Base-by-base conservation (phyloP, 164 flowering plant genomes). In the Berberis thunbergii region DNA sequence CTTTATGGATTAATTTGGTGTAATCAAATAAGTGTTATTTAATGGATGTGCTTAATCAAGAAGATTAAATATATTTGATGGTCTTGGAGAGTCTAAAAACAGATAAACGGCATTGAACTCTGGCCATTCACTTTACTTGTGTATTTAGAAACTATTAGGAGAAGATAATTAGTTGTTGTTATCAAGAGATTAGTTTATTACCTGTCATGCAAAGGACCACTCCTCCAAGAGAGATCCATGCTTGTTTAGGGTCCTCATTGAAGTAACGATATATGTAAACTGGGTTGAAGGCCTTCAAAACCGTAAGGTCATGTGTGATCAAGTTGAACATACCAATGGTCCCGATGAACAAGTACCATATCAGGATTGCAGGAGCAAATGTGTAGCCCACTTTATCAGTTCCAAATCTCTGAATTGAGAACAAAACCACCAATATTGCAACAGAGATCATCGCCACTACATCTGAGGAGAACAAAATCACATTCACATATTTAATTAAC, bases 311-410 rank as follows among this genome's bases (percentile, higher is more conserved):
- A 49, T 72, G 69, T 42, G 0, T 57, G 68, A 59, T 38, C 49
- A 69, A 13, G 44, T 72, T 75, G 66, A 54, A 72, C 43, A 69
- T 12, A 1, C 75, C 73, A n/a, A 72, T 58, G 5, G 6, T 12
- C 38, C 60, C 73, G 1, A 69, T 69, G 41, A 63, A 65, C 40
- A 60, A 9, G 68, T 69, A 72, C 78, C 76, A 75, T 4, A 65
- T 2, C 1, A 60, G 41, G 49, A 75, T 59, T 4, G 69, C 69
- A 2, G 78, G 78, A 12, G 75, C 75, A 48, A 75, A 75, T 6
- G 64, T 50, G 70, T 72, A 69, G 0, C 78, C 78, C 6, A 75
- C 76, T 61, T 75, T 75, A 65, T 72, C 71, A 0, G 78, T 72
- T 44, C 78, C 78, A 13, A 75, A 75, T 57, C 71, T 69, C n/a